Evolutionary conservation across 2,329 filamentous ascomycete species (phyloP).

Genomic region (Claviceps paspali): DNA sequence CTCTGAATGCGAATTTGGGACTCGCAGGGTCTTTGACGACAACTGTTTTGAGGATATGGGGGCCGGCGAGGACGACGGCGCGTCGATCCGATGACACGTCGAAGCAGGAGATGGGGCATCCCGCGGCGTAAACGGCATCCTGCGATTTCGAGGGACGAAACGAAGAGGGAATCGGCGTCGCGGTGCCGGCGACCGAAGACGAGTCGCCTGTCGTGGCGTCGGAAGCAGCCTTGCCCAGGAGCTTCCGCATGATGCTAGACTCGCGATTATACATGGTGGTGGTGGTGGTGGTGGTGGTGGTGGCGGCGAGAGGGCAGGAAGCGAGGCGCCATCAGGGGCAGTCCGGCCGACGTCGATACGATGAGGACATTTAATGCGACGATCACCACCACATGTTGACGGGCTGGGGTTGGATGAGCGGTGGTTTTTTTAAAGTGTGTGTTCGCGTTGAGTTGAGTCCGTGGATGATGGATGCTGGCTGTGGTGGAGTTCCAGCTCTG

Average conservation of each 20-base stretch:
- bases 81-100: slow-evolving; percentile 42
- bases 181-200: slow-evolving; percentile 30
- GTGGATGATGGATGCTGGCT: no score
- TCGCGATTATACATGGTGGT: slow-evolving; percentile 35
- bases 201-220: slow-evolving; percentile 31
- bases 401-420: no score
- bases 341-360: not conserved
- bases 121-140: slow-evolving; percentile 35
- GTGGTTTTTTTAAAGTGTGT: no score
- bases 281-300: slow-evolving; percentile 13
- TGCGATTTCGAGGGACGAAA: slow-evolving; percentile 41
- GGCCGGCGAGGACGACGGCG: slow-evolving; percentile 40
- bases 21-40: slow-evolving; percentile 31
- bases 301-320: no score
- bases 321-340: slow-evolving; percentile 19
- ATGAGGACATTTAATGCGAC: no score
- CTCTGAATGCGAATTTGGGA: slow-evolving; percentile 29
- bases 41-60: slow-evolving; percentile 45
- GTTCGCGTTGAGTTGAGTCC: no score
- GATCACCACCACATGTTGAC: no score
- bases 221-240: slow-evolving; percentile 37
- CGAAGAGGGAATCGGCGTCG: slow-evolving; percentile 19
- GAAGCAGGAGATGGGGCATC: slow-evolving; percentile 39
- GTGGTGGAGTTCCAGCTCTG: no score
- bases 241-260: slow-evolving; percentile 44